Base-by-base conservation (phyloP, 495 filamentous ascomycete species). In the Astrocystis sublimbata region DNA sequence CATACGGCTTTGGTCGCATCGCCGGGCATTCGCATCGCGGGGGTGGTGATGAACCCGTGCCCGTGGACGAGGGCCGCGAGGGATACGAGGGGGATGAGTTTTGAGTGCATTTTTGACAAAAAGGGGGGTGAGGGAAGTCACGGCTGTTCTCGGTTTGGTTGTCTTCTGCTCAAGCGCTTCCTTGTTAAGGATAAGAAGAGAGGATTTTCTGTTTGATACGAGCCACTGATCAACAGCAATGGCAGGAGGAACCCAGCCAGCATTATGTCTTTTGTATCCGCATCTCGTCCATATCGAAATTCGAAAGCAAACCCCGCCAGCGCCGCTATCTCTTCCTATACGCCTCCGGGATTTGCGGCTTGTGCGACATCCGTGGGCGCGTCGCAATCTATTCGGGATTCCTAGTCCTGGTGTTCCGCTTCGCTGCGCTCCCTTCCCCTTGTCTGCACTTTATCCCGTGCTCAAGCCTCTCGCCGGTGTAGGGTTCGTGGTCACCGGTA, bases 41-140 rank as follows among this genome's bases (percentile, higher is more conserved):
- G 89, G 51, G 71, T 75, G 47, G 77, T 76, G 65, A 90, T 82
- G 65, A 86, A 83, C 58, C 88, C 88, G 77, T 91, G 88, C 60
- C 78, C 82, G 26, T 81, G 75, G 65, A 77, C 85, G 61, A 83
- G 74, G 62, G 81, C 68, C 63, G 79, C 69, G n/a, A 87, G 69
- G 66, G 76, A 73, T 54, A 80, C 78, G 42, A 86, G 67, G 62
- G 71, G 24, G 58, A 72, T 19, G 35, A 75, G 50, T 60, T 62
- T 58, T 5, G 68, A 41, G 58, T 65, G 58, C 71, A 73, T 73
- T 51, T 60, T 72, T 61, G 43, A 21, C 17, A 5, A 17, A n/a
- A n/a, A 4, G 12, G 40, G 15, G 15, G 15, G 4, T 6, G n/a
- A n/a, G n/a, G n/a, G n/a, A n/a, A n/a, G n/a, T n/a, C n/a, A n/a